These are phyloP conservation scores for Mycocentrospora acerina DNA, from an alignment of 2,329 filamentous ascomycete genomes.

Conservation along the genomic window DNA sequence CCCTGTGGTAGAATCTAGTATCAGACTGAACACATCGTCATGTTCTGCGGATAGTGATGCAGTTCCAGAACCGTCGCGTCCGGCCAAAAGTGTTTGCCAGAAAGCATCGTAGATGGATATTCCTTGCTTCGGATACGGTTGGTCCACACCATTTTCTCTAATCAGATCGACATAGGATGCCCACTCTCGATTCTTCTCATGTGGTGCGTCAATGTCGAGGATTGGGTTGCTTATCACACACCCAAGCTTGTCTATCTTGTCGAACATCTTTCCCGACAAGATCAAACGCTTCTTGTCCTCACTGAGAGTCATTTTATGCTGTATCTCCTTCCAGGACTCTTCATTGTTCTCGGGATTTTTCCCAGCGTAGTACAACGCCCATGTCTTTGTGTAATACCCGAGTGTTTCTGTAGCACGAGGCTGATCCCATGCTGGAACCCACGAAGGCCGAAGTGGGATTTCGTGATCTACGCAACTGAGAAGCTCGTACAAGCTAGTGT, in stretches of 20 bases:
- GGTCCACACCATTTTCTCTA: background rate
- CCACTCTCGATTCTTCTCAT: constrained; percentile 5
- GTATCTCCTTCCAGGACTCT: background rate
- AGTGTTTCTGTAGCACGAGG: constrained; percentile 21
- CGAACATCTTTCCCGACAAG: constrained; percentile 18
- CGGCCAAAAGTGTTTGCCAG: constrained; percentile 21
- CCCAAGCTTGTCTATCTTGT: constrained; percentile 13
- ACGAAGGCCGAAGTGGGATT: constrained; percentile 18
- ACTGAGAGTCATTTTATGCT: constrained; percentile 1
- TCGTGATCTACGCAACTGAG: constrained; percentile 27
- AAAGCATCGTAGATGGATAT: constrained; percentile 24
- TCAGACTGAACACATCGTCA: constrained; percentile 24
- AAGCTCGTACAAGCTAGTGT: constrained; percentile 8
- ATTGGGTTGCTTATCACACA: constrained; percentile 5
- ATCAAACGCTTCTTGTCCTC: constrained; percentile 10
- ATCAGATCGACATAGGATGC: constrained; percentile 12
- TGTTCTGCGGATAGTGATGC: constrained; percentile 16
- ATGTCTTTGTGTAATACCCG: constrained; percentile 22
- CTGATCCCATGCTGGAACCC: constrained; percentile 26
- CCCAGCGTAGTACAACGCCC: constrained; percentile 19
- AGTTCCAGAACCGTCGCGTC: constrained; percentile 17
- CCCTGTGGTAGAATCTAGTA: constrained; percentile 18
- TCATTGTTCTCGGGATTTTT: constrained; percentile 1
- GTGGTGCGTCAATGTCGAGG: constrained; percentile 15
- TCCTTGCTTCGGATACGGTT: constrained; percentile 7